Base-by-base conservation (phyloP, 192 early-diverging fungal genomes). In the Umbelopsis vinacea region DNA sequence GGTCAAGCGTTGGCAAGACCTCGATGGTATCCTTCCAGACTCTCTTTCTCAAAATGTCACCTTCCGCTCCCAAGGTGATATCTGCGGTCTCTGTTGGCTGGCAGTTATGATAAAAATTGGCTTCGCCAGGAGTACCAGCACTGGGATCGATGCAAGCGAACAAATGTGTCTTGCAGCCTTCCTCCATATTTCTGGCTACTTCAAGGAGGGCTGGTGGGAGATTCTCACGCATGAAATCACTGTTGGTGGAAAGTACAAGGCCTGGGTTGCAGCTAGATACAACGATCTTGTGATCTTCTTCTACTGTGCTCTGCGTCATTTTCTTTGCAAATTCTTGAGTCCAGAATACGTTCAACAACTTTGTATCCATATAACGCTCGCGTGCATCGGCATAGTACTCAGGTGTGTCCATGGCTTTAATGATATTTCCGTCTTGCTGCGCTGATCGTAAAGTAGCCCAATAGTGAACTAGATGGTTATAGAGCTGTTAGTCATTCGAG, bases 261-360 rank as follows among this genome's bases (percentile, higher is more conserved):
- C 73, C 73, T 6, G 73, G 73, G 43, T 74, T 74, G 54, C 68
- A 33, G 35, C 23, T 40, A 10, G 21, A 29, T 33, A 69, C 73
- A 46, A 68, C 37, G 22, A 74, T 74, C 53, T 74, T 74, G 23
- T 38, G 37, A 69, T 74, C 73, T 69, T 69, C 67, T 17, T 40
- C 52, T 24, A 48, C 40, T 2, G 11, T 63, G n/a, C 67, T 69
- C 10, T 74, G 19, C 6, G 55, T 40, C 67, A 74, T 43, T 63
- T 69, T 67, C 5, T 17, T 22, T 10, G 75, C 69, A 15, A 71
- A 48, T 17, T 67, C 54, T 55, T 67, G 71, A 10, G 70, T 52
- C 69, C 72, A 77, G 26, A 72, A 48, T 2, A 77, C 66, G 29
- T 77, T 77, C 21, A 77, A 17, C 7, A 77, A 40, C 53, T 77